Percentiles rank a stretch among this genome's conserved stretches.
Evolutionary conservation across 1,139 yeast genomes (phyloP).

Genomic region (Saccharomyces hybrid): DNA sequence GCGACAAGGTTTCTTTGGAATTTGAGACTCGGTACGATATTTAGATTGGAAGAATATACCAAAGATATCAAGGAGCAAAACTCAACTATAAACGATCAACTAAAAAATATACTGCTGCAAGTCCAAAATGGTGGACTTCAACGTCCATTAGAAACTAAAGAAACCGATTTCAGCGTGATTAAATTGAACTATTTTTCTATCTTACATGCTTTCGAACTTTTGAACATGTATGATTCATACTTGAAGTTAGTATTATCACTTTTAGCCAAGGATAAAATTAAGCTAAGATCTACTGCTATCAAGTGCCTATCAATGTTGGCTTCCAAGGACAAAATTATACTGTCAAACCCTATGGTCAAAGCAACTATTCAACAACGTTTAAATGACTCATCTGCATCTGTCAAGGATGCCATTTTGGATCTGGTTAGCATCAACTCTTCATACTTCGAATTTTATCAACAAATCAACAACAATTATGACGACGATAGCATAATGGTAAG

Average conservation of each 20-base stretch:
- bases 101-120: neutral
- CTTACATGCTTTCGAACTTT: conserved; percentile 33
- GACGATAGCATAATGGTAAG: conserved; percentile 64
- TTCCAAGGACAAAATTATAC: conserved; percentile 43
- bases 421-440: conserved; percentile 41
- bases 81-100: conserved; percentile 1
- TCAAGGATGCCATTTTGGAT: conserved; percentile 70
- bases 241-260: conserved; percentile 40
- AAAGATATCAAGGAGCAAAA: conserved; percentile 11
- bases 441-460: conserved; percentile 46
- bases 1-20: conserved; percentile 15
- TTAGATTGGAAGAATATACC: conserved; percentile 12
- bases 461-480: conserved; percentile 36
- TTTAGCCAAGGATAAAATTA: conserved; percentile 39
- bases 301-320: conserved; percentile 48
- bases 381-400: conserved; percentile 58
- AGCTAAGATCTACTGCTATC: conserved; percentile 58
- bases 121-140: neutral
- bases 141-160: neutral
- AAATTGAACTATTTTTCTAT: conserved; percentile 18
- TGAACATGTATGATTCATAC: conserved; percentile 46
- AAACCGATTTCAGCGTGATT: conserved; percentile 4
- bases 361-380: conserved; percentile 46
- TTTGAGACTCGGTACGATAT: conserved; percentile 11
- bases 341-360: conserved; percentile 45